Conservation (phyloP, 306 rosid genomes). For the Castanospermum australe region DNA sequence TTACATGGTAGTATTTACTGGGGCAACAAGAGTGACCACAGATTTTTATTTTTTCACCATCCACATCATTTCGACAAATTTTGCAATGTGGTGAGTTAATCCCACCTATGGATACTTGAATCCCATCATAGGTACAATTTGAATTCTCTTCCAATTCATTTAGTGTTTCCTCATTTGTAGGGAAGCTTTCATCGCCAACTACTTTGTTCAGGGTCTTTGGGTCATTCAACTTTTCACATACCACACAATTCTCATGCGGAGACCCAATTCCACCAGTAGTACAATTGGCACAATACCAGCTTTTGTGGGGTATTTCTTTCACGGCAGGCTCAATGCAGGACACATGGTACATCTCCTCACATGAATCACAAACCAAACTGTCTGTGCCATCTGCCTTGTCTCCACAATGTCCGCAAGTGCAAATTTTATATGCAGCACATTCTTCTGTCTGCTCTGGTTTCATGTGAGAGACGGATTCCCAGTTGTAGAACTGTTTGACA, state of each 20-base stretch:
- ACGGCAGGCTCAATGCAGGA: constrained; percentile 88
- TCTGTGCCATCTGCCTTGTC: constrained; percentile 64
- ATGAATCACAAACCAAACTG: constrained; percentile 93
- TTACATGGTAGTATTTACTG: constrained; percentile 57
- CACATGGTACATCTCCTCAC: constrained; percentile 88
- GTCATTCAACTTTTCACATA: constrained; percentile 69
- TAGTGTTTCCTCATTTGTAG: constrained; percentile 44
- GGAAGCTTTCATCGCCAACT: constrained; percentile 41
- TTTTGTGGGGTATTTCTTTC: constrained; percentile 73
- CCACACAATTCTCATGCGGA: constrained; percentile 70
- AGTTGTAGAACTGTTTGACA: constrained; percentile 47
- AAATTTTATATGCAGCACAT: constrained; percentile 35
- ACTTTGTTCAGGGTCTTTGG: constrained; percentile 36
- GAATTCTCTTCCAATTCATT: constrained; percentile 53
- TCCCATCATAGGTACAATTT: constrained; percentile 44
- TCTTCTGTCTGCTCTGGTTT: constrained; percentile 62
- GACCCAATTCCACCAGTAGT: constrained; percentile 55
- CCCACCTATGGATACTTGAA: constrained; percentile 31
- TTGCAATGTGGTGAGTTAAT: constrained; percentile 39
- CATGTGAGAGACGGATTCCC: constrained; percentile 55
- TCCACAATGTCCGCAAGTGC: constrained; percentile 77
- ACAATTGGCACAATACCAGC: constrained; percentile 86
- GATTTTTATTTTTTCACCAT: constrained; percentile 37
- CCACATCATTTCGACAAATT: constrained; percentile 57
- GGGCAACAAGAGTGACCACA: constrained; percentile 71